A percentile compares a stretch with the other conserved stretches of the same genome.
Conservation (phyloP, 139 green algal genomes). For the Volvox reticuliferus region DNA sequence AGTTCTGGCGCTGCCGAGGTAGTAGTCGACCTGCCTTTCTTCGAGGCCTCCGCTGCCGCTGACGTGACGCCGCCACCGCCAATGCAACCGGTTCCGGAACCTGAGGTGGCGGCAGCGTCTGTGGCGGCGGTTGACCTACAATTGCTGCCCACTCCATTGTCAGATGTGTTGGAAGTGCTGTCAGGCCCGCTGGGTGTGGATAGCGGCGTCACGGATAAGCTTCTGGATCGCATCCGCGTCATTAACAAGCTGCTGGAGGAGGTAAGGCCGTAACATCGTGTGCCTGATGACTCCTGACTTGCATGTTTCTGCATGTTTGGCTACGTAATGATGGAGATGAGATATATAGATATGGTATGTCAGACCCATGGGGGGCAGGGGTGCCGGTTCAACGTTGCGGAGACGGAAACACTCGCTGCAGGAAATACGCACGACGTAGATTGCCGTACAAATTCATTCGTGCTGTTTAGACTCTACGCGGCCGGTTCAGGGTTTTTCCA, state of each 20-base stretch:
- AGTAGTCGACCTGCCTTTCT: background rate
- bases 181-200: background rate
- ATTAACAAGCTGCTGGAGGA: conserved; percentile 41
- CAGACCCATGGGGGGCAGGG: too few species aligned
- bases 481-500: too few species aligned
- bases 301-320: too few species aligned
- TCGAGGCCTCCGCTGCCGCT: background rate
- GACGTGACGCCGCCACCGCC: background rate
- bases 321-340: too few species aligned
- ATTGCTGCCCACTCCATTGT: conserved; percentile 10
- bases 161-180: conserved; percentile 5
- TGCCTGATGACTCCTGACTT: too few species aligned
- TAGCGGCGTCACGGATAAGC: background rate
- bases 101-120: background rate
- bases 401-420: too few species aligned
- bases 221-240: conserved; percentile 42
- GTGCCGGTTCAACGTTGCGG: too few species aligned
- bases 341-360: too few species aligned
- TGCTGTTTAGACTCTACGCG: too few species aligned
- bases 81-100: background rate
- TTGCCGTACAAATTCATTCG: too few species aligned
- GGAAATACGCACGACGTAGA: too few species aligned
- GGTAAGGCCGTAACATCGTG: background rate
- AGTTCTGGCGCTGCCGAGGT: background rate
- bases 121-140: background rate